phyloP scores from a whole-genome alignment of 495 filamentous ascomycete genomes.

The Aspergillus heteromorphus region DNA sequence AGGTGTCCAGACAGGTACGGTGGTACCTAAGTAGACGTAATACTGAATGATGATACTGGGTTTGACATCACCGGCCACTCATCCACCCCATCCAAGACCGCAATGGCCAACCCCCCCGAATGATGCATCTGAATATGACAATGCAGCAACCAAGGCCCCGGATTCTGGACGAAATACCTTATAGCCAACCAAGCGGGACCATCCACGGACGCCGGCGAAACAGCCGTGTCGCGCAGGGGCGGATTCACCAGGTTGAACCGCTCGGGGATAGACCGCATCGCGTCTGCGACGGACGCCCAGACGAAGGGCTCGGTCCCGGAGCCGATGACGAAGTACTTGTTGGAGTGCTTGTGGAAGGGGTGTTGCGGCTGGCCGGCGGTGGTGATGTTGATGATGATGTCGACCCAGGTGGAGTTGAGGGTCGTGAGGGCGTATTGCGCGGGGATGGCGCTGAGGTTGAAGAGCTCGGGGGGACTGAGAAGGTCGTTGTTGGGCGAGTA shows the following conservation, averaged over 20 bases:
- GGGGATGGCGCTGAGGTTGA: slow-evolving; percentile 34
- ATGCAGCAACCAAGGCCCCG: slow-evolving; percentile 55
- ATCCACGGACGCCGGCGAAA: slow-evolving; percentile 27
- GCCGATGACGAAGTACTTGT: slow-evolving; percentile 53
- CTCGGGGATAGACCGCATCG: slow-evolving; percentile 36
- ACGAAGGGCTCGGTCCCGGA: slow-evolving; percentile 40
- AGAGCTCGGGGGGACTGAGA: slow-evolving; percentile 45
- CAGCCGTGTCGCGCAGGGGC: slow-evolving; percentile 43
- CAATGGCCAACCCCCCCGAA: slow-evolving; percentile 51
- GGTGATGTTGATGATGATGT: slow-evolving; percentile 44
- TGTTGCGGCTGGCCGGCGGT: slow-evolving; percentile 39
- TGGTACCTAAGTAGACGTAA: no score
- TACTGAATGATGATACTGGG: neutral
- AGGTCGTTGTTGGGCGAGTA: slow-evolving; percentile 26
- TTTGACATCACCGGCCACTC: slow-evolving; percentile 37
- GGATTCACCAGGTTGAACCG: slow-evolving; percentile 54
- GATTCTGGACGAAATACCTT: slow-evolving; percentile 54
- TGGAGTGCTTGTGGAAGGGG: slow-evolving; percentile 60
- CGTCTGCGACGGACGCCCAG: slow-evolving; percentile 47
- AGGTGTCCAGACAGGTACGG: no score
- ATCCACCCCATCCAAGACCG: slow-evolving; percentile 54
- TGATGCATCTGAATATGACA: slow-evolving; percentile 58
- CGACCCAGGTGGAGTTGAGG: slow-evolving; percentile 52
- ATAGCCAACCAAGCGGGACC: slow-evolving; percentile 46
- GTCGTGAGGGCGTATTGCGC: slow-evolving; percentile 45